phyloP scores from a whole-genome alignment of 2,329 filamentous ascomycete genomes.

The Calonectria montana region DNA sequence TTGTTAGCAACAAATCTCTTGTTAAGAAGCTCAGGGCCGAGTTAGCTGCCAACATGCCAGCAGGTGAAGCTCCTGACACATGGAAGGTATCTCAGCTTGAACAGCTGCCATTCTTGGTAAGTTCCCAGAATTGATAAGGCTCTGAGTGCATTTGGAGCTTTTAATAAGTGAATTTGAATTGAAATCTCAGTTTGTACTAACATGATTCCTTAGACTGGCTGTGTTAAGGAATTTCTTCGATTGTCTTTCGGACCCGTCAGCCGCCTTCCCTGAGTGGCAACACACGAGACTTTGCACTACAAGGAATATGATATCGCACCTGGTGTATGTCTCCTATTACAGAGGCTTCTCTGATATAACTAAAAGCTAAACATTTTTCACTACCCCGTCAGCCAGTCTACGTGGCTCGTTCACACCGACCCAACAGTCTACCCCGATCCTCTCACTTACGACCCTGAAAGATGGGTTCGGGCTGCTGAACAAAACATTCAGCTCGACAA shows the following conservation, averaged over 20 bases:
- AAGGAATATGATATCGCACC: background rate
- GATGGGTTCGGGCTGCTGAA: background rate
- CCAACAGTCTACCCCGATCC: background rate
- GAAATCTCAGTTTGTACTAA: background rate
- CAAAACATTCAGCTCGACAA: background rate
- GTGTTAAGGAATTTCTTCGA: background rate
- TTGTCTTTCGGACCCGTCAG: background rate
- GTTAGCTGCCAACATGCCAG: background rate
- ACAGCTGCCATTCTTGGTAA: background rate
- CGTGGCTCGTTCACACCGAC: background rate
- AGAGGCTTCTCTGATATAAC: background rate
- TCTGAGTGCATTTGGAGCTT: too few species aligned
- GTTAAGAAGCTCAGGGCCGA: background rate
- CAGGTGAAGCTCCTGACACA: background rate
- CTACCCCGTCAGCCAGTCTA: background rate
- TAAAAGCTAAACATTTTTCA: background rate
- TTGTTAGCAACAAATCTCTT: background rate
- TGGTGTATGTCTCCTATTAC: background rate
- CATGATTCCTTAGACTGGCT: background rate
- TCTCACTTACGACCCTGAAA: background rate
- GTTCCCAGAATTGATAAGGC: background rate
- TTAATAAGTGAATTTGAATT: too few species aligned
- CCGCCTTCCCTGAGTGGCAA: background rate
- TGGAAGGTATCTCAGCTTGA: background rate
- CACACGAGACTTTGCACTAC: background rate